phyloP scores from a whole-genome alignment of 2,329 filamentous ascomycete species.

The Phaeoacremonium minimum region DNA sequence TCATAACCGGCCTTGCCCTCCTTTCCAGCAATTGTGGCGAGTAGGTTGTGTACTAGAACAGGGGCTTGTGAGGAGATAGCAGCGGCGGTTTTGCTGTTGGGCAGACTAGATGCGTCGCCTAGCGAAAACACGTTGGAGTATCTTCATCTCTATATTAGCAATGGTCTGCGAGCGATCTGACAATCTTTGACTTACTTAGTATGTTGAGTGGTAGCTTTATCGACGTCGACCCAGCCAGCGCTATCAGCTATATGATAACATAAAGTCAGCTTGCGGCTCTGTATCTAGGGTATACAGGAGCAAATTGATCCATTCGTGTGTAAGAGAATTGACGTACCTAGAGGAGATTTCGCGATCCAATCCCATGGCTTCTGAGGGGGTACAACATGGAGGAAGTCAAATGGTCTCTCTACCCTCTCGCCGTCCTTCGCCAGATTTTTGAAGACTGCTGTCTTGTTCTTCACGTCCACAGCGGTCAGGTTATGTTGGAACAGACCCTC shows the following conservation, averaged over 20 bases:
- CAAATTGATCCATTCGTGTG: too few relatives aligned
- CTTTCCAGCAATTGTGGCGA: slow-evolving; percentile 27
- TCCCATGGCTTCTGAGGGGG: slow-evolving; percentile 18
- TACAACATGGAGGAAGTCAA: slow-evolving; percentile 29
- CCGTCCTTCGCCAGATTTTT: too few relatives aligned
- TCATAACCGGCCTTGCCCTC: slow-evolving; percentile 28
- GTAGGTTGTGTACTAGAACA: slow-evolving; percentile 35
- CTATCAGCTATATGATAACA: slow-evolving; percentile 6
- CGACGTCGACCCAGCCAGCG: slow-evolving; percentile 15
- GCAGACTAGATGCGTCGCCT: slow-evolving; percentile 31
- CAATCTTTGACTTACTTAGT: too few relatives aligned
- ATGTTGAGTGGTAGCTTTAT: slow-evolving; percentile 15
- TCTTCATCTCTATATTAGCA: too few relatives aligned
- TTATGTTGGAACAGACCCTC: slow-evolving; percentile 33
- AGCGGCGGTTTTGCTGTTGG: slow-evolving; percentile 38
- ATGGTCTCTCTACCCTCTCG: slow-evolving; percentile 24
- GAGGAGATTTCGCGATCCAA: slow-evolving; percentile 15
- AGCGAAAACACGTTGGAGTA: slow-evolving; percentile 33
- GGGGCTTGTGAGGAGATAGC: slow-evolving; percentile 38
- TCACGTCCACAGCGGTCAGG: slow-evolving; percentile 25
- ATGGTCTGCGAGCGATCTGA: too few relatives aligned
- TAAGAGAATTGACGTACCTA: too few relatives aligned
- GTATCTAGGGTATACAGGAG: background rate
- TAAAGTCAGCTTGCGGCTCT: slow-evolving; percentile 23
- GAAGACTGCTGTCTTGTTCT: slow-evolving; percentile 25